phyloP scores from a whole-genome alignment of 257 asterid genomes.

The Voacanga thouarsii region DNA sequence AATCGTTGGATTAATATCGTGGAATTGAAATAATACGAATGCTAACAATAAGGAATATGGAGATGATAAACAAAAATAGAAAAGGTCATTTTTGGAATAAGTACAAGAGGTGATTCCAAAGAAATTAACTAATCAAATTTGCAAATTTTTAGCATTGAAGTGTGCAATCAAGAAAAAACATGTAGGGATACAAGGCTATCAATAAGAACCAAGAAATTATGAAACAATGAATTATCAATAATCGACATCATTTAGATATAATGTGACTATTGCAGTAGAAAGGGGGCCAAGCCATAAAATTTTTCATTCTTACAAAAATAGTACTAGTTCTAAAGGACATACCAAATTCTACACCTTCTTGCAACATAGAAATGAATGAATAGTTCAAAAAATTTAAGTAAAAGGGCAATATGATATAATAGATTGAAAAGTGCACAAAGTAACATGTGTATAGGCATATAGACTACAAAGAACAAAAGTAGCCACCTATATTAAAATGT shows the following conservation, averaged over 20 bases:
- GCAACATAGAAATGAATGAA: background rate
- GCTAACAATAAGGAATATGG: conserved; percentile 8
- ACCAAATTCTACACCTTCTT: conserved; percentile 17
- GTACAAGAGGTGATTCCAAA: conserved; percentile 10
- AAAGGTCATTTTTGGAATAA: conserved; percentile 7
- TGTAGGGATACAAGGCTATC: conserved; percentile 6
- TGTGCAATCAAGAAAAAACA: conserved; percentile 14
- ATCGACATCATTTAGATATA: conserved; percentile 4
- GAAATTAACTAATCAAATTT: conserved; percentile 8
- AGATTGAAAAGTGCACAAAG: too few relatives aligned
- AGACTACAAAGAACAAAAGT: too few relatives aligned
- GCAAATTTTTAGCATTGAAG: conserved; percentile 1
- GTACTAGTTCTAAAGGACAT: conserved; percentile 20
- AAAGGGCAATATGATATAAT: too few relatives aligned
- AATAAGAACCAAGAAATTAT: conserved; percentile 9
- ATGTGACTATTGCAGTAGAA: conserved; percentile 11
- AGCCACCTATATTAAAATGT: too few relatives aligned
- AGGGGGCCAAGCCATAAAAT: conserved; percentile 18
- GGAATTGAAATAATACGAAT: conserved; percentile 13
- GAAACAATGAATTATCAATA: conserved; percentile 9
- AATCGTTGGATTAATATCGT: conserved; percentile 1
- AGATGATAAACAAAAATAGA: conserved; percentile 9
- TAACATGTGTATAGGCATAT: too few relatives aligned
- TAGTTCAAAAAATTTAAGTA: too few relatives aligned
- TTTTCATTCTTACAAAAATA: conserved; percentile 13